Percentiles rank a stretch among this genome's conserved stretches.
phyloP scores from a whole-genome alignment of 805 yeast genomes.

The Wickerhamomyces mucosus region DNA sequence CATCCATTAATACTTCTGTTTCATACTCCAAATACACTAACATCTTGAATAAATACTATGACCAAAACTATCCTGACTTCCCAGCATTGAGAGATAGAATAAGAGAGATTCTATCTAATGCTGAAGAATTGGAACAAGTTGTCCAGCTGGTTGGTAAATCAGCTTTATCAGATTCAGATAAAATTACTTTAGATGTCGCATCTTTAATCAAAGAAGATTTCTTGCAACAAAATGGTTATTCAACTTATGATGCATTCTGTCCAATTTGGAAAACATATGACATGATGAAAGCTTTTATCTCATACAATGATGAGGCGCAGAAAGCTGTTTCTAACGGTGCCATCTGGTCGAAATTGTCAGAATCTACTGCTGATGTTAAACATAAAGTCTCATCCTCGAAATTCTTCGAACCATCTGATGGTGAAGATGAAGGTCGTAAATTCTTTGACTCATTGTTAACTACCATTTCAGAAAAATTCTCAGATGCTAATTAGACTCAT shows the following conservation, averaged over 20 bases:
- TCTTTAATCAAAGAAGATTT: constrained; percentile 92
- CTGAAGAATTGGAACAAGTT: constrained; percentile 98
- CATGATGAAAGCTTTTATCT: constrained; percentile 93
- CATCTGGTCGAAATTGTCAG: constrained; percentile 86
- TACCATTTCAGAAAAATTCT: constrained; percentile 80
- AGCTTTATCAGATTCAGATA: constrained; percentile 93
- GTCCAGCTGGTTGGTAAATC: constrained; percentile 99
- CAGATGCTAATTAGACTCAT: too few species aligned
- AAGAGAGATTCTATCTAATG: constrained; percentile 89
- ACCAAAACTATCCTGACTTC: constrained; percentile 80
- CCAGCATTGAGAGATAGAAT: constrained; percentile 84
- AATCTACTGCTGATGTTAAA: constrained; percentile 82
- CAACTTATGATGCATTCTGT: constrained; percentile 96
- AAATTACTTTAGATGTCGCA: constrained; percentile 92
- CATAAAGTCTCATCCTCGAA: constrained; percentile 91
- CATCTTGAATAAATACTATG: constrained; percentile 80
- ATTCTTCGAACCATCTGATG: constrained; percentile 92
- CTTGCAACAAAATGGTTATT: constrained; percentile 98
- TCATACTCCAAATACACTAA: constrained; percentile 95
- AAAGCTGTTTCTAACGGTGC: constrained; percentile 93
- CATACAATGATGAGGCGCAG: constrained; percentile 95
- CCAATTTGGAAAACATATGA: constrained; percentile 98
- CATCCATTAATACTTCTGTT: constrained; percentile 91
- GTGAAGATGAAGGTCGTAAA: constrained; percentile 65
- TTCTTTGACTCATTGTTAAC: constrained; percentile 72